Percentiles rank a stretch among this genome's conserved stretches.
phyloP scores from a whole-genome alignment of 1,139 yeast genomes.

The Candida sojae region DNA sequence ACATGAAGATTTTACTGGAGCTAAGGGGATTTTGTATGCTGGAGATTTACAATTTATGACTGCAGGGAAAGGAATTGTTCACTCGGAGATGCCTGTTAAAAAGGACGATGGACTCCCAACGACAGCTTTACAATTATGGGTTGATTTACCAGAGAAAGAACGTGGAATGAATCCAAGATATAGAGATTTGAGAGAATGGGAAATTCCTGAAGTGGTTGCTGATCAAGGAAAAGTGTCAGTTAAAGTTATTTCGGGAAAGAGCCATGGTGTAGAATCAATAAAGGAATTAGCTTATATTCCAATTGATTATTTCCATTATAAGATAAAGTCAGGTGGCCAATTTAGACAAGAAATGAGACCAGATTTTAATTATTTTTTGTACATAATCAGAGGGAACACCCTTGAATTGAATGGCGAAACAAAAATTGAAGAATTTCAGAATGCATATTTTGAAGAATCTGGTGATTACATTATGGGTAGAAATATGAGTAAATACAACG shows the following conservation, averaged over 20 bases:
- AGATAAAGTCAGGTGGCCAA: slow-evolving; percentile 66
- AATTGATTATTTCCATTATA: slow-evolving; percentile 70
- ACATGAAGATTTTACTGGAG: slow-evolving; percentile 91
- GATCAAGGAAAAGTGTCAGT: slow-evolving; percentile 71
- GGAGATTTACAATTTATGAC: slow-evolving; percentile 96
- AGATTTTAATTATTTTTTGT: slow-evolving; percentile 60
- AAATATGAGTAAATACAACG: slow-evolving; percentile 37
- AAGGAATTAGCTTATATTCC: slow-evolving; percentile 86
- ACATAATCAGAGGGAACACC: slow-evolving; percentile 62
- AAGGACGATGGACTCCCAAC: slow-evolving; percentile 56
- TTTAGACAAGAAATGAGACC: slow-evolving; percentile 64
- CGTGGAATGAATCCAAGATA: slow-evolving; percentile 77
- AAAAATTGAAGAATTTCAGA: slow-evolving; percentile 46
- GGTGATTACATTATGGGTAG: slow-evolving; percentile 59
- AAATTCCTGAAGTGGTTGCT: slow-evolving; percentile 62
- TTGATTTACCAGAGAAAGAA: slow-evolving; percentile 73
- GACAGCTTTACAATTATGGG: slow-evolving; percentile 88
- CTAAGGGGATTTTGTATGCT: slow-evolving; percentile 71
- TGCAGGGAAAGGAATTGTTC: slow-evolving; percentile 88
- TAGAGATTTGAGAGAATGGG: slow-evolving; percentile 71
- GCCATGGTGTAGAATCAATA: slow-evolving; percentile 75
- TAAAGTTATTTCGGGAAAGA: slow-evolving; percentile 75
- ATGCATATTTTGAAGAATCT: slow-evolving; percentile 65
- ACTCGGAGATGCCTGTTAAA: slow-evolving; percentile 76
- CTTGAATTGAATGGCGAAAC: slow-evolving; percentile 47